Conservation (phyloP, 305 asterid genomes). For the Andrographis paniculata region DNA sequence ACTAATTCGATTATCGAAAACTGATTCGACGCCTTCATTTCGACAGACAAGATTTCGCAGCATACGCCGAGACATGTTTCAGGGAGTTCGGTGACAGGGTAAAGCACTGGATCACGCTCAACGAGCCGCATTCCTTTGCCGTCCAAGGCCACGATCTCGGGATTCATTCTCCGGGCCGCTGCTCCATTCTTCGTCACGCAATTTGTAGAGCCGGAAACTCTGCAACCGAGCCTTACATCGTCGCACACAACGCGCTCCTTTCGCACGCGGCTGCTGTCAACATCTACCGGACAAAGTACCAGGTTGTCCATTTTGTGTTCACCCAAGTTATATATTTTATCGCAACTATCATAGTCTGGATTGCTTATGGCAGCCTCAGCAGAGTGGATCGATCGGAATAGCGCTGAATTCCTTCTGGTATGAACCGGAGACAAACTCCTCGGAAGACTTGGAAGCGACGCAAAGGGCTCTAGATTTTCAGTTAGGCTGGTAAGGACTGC, state of each 20-base stretch:
- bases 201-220: conserved; percentile 42
- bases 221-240: conserved; percentile 54
- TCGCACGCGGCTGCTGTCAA: conserved; percentile 42
- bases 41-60: conserved; percentile 47
- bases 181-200: conserved; percentile 25
- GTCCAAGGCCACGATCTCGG: conserved; percentile 50
- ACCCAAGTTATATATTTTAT: too few relatives aligned
- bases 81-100: conserved; percentile 55
- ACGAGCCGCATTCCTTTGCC: conserved; percentile 50
- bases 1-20: too few relatives aligned
- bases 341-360: too few relatives aligned
- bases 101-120: conserved; percentile 61
- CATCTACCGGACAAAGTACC: conserved; percentile 40
- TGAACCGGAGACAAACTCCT: conserved; percentile 39
- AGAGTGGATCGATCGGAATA: conserved; percentile 52
- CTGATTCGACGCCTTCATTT: neutral
- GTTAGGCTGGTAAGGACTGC: conserved; percentile 50
- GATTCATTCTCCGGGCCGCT: conserved; percentile 47
- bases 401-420: conserved; percentile 51
- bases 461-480: conserved; percentile 45
- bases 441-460: conserved; percentile 47
- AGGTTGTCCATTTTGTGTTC: too few relatives aligned
- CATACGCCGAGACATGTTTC: conserved; percentile 49
- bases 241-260: conserved; percentile 43
- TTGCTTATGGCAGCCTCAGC: conserved; percentile 23